These are phyloP conservation scores for Diaporthe nobilis DNA, from an alignment of 2,329 filamentous ascomycete species.

Conservation along the genomic window DNA sequence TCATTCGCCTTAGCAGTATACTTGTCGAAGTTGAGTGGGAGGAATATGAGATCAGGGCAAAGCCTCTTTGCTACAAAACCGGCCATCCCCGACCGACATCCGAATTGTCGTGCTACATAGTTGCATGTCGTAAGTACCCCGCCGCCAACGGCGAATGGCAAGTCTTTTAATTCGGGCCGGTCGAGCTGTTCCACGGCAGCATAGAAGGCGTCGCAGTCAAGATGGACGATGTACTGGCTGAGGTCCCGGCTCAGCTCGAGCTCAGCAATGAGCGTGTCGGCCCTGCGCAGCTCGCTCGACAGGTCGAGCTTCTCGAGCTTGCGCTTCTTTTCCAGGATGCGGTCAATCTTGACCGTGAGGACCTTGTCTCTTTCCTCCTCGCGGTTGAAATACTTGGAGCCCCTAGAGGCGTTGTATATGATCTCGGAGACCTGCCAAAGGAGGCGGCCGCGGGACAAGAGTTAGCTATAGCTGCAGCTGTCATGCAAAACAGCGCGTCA, in stretches of 20 bases:
- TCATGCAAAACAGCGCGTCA: background rate
- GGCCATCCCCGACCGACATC: slow-evolving; percentile 95
- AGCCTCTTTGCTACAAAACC: slow-evolving; percentile 95
- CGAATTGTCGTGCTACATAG: slow-evolving; percentile 90
- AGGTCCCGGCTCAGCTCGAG: slow-evolving; percentile 86
- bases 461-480: background rate
- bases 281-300: slow-evolving; percentile 78
- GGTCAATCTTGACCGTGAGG: slow-evolving; percentile 87
- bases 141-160: slow-evolving; percentile 91
- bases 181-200: slow-evolving; percentile 92
- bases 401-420: slow-evolving; percentile 97
- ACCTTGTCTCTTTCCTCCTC: slow-evolving; percentile 87
- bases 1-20: slow-evolving; percentile 93
- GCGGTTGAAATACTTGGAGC: slow-evolving; percentile 95
- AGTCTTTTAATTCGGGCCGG: slow-evolving; percentile 84
- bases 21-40: slow-evolving; percentile 91
- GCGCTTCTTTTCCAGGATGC: slow-evolving; percentile 81
- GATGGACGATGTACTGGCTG: slow-evolving; percentile 87
- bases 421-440: slow-evolving; percentile 83
- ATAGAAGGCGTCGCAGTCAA: slow-evolving; percentile 98
- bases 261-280: slow-evolving; percentile 85
- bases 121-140: slow-evolving; percentile 81
- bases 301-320: slow-evolving; percentile 84
- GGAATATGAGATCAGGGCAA: slow-evolving; percentile 85
- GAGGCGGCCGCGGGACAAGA: background rate